Base-by-base conservation (phyloP, 352 stramenopile genomes). In the Phytopythium boreale region DNA sequence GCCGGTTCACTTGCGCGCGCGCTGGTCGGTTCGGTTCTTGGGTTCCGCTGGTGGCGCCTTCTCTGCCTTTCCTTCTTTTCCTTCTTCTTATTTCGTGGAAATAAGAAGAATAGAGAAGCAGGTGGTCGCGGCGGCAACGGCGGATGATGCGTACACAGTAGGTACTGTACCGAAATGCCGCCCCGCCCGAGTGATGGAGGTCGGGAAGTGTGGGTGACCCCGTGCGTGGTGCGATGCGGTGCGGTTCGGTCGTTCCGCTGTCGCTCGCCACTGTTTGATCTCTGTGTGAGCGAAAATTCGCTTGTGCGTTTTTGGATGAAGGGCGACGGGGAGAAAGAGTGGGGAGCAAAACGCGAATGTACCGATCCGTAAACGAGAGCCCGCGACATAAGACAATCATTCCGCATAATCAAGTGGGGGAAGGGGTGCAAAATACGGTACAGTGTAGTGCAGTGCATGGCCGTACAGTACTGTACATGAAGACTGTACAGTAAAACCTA, bases 241-340 rank as follows among this genome's bases (percentile, higher is more conserved):
- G 41, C 43, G 8, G 39, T 6, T n/a, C 19, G 43, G 8, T 52
- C 46, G 46, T 31, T 31, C 12, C 46, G 46, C 46, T 52, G 43
- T 27, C 46, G 10, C n/a, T 46, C 39, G 39, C 39, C 39, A 6
- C 39, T 9, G 9, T 19, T 26, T 29, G 44, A 27, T 26, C 46
- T 52, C 46, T 31, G 46, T 31, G 46, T 3, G 46, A 22, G 46
- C 22, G 46, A 31, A 53, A 53, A 53, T 53, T 53, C 46, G 46
- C 46, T 22, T 26, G 43, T 26, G 43, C n/a, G 41, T 26, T 50
- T n/a, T 50, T 4, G 43, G 43, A 50, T 50, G 19, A 50, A 19
- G 10, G 46, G 20, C 44, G 44, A 51, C 20, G 3, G 17, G 7
- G 41, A 47, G 41, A 47, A 47, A 47, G 41, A 47, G 41, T 47